Conservation (phyloP, 2,329 filamentous ascomycete species). For the Cytospora leucostoma region DNA sequence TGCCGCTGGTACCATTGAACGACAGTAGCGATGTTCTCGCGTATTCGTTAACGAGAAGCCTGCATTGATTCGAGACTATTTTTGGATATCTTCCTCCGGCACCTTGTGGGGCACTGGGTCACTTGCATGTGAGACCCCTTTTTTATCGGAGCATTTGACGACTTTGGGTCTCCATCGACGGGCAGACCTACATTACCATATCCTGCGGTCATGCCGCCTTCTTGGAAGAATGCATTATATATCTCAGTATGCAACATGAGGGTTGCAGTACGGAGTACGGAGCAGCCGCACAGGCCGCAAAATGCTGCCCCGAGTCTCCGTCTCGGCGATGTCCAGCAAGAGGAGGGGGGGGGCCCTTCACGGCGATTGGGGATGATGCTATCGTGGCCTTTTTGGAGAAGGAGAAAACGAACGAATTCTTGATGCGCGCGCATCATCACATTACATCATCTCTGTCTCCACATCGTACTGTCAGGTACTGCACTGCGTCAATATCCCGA, state of each 20-base stretch:
- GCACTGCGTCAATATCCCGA: neutral
- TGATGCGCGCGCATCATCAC: neutral
- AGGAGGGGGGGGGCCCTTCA: too few species aligned
- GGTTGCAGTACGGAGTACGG: neutral
- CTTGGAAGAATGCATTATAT: neutral
- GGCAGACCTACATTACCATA: conserved; percentile 26
- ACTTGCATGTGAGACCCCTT: too few species aligned
- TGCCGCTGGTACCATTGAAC: neutral
- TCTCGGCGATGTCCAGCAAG: too few species aligned
- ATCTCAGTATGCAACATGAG: neutral
- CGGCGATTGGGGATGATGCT: neutral
- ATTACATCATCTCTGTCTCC: conserved; percentile 1
- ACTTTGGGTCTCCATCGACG: conserved; percentile 22
- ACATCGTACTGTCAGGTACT: too few species aligned
- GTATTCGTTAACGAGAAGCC: neutral
- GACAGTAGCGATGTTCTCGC: neutral
- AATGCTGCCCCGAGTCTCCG: neutral
- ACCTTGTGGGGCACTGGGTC: neutral
- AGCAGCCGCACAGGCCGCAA: neutral
- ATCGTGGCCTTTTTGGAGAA: neutral
- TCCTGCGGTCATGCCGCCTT: conserved; percentile 17
- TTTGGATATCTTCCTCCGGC: neutral
- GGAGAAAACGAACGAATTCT: neutral
- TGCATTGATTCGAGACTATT: neutral
- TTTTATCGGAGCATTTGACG: conserved; percentile 1